Evolutionary conservation across 371 early-diverging fungal genomes (phyloP), one percentile per base, ranked within the genome.

Genomic region (Apophysomyces ossiformis): DNA sequence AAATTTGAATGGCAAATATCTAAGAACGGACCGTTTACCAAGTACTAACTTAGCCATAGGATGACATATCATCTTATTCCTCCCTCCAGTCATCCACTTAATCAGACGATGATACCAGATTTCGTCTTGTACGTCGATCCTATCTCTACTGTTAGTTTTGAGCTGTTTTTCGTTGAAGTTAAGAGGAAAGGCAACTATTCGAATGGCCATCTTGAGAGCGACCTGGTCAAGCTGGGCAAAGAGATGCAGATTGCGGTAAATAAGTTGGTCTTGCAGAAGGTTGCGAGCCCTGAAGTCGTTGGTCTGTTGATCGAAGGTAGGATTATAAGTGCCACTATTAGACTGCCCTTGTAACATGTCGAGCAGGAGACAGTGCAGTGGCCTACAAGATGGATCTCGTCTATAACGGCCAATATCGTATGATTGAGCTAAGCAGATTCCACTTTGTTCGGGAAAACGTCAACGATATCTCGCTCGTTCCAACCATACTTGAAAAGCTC

Each of bases 111-210:
- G 68, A 68, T 68, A 21, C 68, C 68, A 32, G 68, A 71, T 35
- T 46, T 68, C 12, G 60, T 43, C 5, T 56, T 65, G 7, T 68
- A 68, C 57, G 18, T 68, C 44, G 68, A 71, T 41, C 38, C 46
- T 1, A 35, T 57, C 21, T 66, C 72, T 16, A 44, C n/a, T n/a
- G 63, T 50, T 26, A 65, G 65, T 18, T 66, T 59, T 37, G 68
- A 68, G 54, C 63, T 70, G 7, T 60, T 68, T 26, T 59, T 65
- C 60, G 65, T 71, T 12, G 60, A 71, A 66, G 68, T 68, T 0
- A 71, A 71, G 21, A 64, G 39, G 57, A 58, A 68, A 38, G 66
- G 64, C n/a, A 68, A 71, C 1, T 63, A 60, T 21, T 26, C 43
- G 7, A 71, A 71, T 13, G 36, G 56, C 21, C 32, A 65, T 32